A percentile compares a stretch with the other conserved stretches of the same genome.
These are phyloP conservation scores for Yamadazyma scolyti DNA, from an alignment of 805 yeast species.

Conservation along the genomic window DNA sequence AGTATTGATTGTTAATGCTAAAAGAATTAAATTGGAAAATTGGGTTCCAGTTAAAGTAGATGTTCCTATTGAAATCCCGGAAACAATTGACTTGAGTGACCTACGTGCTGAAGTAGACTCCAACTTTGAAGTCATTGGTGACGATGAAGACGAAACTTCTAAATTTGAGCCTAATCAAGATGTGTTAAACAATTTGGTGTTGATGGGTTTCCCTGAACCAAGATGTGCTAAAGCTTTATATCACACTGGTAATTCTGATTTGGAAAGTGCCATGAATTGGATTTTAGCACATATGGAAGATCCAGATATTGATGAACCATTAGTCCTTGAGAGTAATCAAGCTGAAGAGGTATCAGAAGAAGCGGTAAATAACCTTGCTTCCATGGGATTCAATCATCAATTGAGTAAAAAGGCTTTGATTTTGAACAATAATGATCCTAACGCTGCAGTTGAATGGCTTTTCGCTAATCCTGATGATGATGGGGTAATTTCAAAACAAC, in stretches of 20 bases:
- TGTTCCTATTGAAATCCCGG: constrained; percentile 61
- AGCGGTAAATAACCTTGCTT: constrained; percentile 44
- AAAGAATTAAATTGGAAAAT: constrained; percentile 76
- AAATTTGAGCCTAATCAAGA: constrained; percentile 53
- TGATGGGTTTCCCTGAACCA: constrained; percentile 85
- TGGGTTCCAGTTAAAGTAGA: constrained; percentile 88
- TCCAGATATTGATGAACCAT: constrained; percentile 64
- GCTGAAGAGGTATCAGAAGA: constrained; percentile 24
- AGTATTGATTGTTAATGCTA: constrained; percentile 66
- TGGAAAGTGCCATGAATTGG: constrained; percentile 87
- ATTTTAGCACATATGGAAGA: constrained; percentile 87
- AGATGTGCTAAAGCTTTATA: constrained; percentile 66
- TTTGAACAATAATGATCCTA: constrained; percentile 56
- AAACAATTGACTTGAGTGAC: constrained; percentile 39
- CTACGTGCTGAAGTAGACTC: constrained; percentile 26
- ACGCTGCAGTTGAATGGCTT: constrained; percentile 87
- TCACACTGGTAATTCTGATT: constrained; percentile 60
- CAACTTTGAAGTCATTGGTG: constrained; percentile 25
- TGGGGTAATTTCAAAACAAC: constrained; percentile 40
- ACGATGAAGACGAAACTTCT: constrained; percentile 1
- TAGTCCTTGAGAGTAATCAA: constrained; percentile 20
- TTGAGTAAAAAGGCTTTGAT: constrained; percentile 72
- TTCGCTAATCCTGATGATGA: constrained; percentile 78
- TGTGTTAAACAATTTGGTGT: constrained; percentile 51
- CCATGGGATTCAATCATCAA: constrained; percentile 75